phyloP scores from a whole-genome alignment of 1,284 basidiomycete species.

The Irpex sp. region DNA sequence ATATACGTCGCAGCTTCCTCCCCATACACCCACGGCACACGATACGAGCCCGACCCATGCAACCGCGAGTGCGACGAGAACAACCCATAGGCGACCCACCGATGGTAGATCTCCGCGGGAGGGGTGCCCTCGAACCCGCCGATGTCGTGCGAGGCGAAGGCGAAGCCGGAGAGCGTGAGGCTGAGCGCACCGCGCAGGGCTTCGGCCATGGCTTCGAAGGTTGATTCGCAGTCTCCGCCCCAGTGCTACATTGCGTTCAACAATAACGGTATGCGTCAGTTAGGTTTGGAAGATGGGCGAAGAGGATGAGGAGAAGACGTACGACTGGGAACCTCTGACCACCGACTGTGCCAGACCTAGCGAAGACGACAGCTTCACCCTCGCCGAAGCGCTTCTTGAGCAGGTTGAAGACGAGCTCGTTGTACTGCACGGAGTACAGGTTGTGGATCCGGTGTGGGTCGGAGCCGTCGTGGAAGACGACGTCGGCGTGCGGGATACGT shows the following conservation, averaged over 20 bases:
- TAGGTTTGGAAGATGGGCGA: too few species aligned
- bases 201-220: constrained; percentile 76
- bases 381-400: constrained; percentile 55
- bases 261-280: too few species aligned
- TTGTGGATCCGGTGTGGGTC: constrained; percentile 67
- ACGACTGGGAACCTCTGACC: constrained; percentile 53
- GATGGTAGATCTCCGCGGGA: constrained; percentile 63
- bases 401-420: constrained; percentile 61
- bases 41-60: constrained; percentile 67
- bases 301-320: constrained; percentile 3
- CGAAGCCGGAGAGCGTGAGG: constrained; percentile 64
- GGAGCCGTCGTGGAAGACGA: constrained; percentile 63
- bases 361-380: constrained; percentile 66
- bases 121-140: constrained; percentile 75
- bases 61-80: constrained; percentile 69
- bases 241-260: constrained; percentile 50
- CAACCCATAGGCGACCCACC: constrained; percentile 71
- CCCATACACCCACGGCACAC: constrained; percentile 73
- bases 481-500: constrained; percentile 57
- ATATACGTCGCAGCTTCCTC: constrained; percentile 64
- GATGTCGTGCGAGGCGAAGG: constrained; percentile 70
- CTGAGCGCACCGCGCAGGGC: constrained; percentile 63
- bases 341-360: constrained; percentile 58
- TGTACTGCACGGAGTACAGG: constrained; percentile 61
- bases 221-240: constrained; percentile 76